Percentiles rank a stretch among this genome's conserved stretches.
Conservation (phyloP, 768 basidiomycete species). For the Cystobasidium tubakii region DNA sequence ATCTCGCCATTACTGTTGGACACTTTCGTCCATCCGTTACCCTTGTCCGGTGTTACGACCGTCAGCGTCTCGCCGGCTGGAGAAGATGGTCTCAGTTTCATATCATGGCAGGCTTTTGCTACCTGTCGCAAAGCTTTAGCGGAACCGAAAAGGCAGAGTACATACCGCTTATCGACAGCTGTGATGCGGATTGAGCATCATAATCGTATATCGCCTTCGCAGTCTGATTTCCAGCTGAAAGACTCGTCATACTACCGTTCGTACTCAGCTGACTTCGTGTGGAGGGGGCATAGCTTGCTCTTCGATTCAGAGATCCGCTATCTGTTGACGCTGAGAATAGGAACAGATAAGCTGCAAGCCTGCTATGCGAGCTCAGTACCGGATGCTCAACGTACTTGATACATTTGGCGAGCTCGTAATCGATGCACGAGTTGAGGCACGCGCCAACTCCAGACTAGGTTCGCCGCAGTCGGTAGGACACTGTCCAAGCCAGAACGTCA, state of each 20-base stretch:
- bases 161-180: constrained; percentile 15
- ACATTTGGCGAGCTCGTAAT: neutral
- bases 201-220: constrained; percentile 33
- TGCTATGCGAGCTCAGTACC: no score
- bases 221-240: neutral
- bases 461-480: constrained; percentile 34
- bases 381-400: neutral
- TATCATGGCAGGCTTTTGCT: no score
- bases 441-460: neutral
- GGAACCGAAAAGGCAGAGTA: no score
- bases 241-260: constrained; percentile 4
- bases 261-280: neutral
- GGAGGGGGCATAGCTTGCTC: constrained; percentile 13
- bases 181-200: constrained; percentile 19
- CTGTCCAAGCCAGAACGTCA: constrained; percentile 2
- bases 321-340: neutral
- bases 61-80: constrained; percentile 23
- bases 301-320: constrained; percentile 5
- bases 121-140: no score
- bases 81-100: neutral
- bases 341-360: no score
- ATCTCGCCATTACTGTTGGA: constrained; percentile 5
- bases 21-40: constrained; percentile 31
- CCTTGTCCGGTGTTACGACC: constrained; percentile 8
- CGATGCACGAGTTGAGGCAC: constrained; percentile 18